Percentiles rank a stretch among this genome's conserved stretches.
Conservation (phyloP, 441 rosid genomes). For the Brassica hybrid region DNA sequence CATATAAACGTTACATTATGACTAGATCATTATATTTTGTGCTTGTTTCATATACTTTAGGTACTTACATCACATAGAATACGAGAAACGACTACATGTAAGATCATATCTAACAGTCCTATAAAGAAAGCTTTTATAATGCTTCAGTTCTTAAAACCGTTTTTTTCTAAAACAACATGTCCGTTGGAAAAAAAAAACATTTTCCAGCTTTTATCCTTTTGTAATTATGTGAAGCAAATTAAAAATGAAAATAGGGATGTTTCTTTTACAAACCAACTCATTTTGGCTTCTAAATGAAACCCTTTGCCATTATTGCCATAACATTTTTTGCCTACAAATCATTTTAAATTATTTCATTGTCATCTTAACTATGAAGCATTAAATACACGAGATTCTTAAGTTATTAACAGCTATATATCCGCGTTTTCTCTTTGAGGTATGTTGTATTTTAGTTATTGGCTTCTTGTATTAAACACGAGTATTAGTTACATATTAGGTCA, state of each 20-base stretch:
- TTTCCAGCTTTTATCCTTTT: neutral
- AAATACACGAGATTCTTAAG: slow-evolving; percentile 24
- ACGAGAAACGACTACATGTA: neutral
- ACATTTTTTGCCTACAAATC: neutral
- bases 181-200: neutral
- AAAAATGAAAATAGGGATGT: neutral
- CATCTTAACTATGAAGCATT: slow-evolving; percentile 25
- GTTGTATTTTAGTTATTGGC: slow-evolving; percentile 36
- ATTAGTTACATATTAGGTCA: neutral
- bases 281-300: slow-evolving; percentile 16
- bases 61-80: neutral
- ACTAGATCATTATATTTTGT: neutral
- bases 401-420: slow-evolving; percentile 30
- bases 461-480: slow-evolving; percentile 17
- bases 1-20: neutral
- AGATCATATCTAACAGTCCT: neutral
- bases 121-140: neutral
- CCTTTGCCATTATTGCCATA: neutral
- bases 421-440: slow-evolving; percentile 5
- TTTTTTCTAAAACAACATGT: neutral
- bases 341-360: slow-evolving; percentile 24
- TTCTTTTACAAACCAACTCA: slow-evolving; percentile 1
- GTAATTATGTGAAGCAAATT: slow-evolving; percentile 1
- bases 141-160: neutral
- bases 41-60: neutral